phyloP scores from a whole-genome alignment of 805 yeast species.

The Kazachstania taianensis region DNA sequence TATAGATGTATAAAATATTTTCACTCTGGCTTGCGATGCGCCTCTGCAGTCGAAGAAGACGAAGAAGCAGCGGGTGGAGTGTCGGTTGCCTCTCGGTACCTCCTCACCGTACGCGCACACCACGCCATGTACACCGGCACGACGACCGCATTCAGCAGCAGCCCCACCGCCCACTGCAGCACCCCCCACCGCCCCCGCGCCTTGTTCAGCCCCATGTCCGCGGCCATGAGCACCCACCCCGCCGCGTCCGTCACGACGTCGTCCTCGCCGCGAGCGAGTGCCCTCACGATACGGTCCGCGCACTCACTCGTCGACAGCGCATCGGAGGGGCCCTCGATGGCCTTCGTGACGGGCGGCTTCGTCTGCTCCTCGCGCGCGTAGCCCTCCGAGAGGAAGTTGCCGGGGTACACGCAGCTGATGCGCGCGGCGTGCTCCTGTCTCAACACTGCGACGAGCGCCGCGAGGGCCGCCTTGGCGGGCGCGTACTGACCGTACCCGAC shows the following conservation, averaged over 20 bases:
- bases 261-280: slow-evolving; percentile 55
- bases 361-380: slow-evolving; percentile 67
- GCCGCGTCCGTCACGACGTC: slow-evolving; percentile 72
- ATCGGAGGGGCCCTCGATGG: slow-evolving; percentile 74
- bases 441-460: slow-evolving; percentile 62
- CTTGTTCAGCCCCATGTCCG: slow-evolving; percentile 62
- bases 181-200: slow-evolving; percentile 30
- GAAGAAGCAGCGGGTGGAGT: too few relatives aligned
- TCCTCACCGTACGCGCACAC: slow-evolving; percentile 42
- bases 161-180: slow-evolving; percentile 43
- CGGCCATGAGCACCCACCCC: slow-evolving; percentile 69
- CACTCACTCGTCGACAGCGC: slow-evolving; percentile 62
- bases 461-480: slow-evolving; percentile 76
- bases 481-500: slow-evolving; percentile 89
- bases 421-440: slow-evolving; percentile 69
- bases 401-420: slow-evolving; percentile 74
- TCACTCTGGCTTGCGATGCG: too few relatives aligned
- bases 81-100: slow-evolving; percentile 25
- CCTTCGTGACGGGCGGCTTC: slow-evolving; percentile 74
- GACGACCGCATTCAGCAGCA: slow-evolving; percentile 37
- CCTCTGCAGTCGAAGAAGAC: too few relatives aligned
- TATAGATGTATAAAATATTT: too few relatives aligned
- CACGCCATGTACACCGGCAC: slow-evolving; percentile 50
- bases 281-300: slow-evolving; percentile 46
- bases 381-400: slow-evolving; percentile 87